A percentile compares a stretch with the other conserved stretches of the same genome.
These are phyloP conservation scores for Styphnolobium japonicum DNA, from an alignment of 306 rosid species.

Conservation along the genomic window DNA sequence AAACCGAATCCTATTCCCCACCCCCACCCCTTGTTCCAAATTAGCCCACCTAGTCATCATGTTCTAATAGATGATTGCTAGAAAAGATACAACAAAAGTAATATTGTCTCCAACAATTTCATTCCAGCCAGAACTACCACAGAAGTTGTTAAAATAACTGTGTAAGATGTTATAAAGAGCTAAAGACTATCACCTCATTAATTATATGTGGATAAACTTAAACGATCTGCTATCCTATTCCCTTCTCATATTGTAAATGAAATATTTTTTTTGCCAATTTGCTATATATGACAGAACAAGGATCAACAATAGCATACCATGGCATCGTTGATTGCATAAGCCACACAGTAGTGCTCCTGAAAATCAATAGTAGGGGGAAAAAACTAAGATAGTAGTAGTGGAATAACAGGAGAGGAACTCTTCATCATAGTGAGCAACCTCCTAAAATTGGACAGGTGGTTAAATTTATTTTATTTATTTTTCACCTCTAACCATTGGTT, in stretches of 20 bases:
- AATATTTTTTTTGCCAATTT: neutral
- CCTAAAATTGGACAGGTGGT: neutral
- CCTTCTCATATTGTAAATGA: neutral
- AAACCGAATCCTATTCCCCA: neutral
- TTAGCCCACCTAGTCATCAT: neutral
- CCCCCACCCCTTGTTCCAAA: neutral
- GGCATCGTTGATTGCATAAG: slow-evolving; percentile 85
- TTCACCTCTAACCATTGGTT: neutral
- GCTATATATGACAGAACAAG: slow-evolving; percentile 11
- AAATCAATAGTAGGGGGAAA: slow-evolving; percentile 36
- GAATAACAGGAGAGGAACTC: slow-evolving; percentile 15
- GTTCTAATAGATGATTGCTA: neutral
- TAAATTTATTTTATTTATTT: slow-evolving; percentile 3
- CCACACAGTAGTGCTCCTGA: slow-evolving; percentile 99
- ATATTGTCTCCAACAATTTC: neutral
- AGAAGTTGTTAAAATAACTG: neutral
- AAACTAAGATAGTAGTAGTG: slow-evolving; percentile 12
- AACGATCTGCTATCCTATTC: neutral
- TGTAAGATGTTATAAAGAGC: slow-evolving; percentile 17
- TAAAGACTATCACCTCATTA: neutral
- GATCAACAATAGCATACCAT: slow-evolving; percentile 49
- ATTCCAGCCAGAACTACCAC: neutral
- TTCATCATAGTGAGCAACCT: neutral
- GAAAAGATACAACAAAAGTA: slow-evolving; percentile 4
- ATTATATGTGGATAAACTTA: neutral